Evolutionary conservation across 2,329 filamentous ascomycete genomes (phyloP), one percentile per base, ranked within the genome.

Genomic region (Cercospora berteroae): DNA sequence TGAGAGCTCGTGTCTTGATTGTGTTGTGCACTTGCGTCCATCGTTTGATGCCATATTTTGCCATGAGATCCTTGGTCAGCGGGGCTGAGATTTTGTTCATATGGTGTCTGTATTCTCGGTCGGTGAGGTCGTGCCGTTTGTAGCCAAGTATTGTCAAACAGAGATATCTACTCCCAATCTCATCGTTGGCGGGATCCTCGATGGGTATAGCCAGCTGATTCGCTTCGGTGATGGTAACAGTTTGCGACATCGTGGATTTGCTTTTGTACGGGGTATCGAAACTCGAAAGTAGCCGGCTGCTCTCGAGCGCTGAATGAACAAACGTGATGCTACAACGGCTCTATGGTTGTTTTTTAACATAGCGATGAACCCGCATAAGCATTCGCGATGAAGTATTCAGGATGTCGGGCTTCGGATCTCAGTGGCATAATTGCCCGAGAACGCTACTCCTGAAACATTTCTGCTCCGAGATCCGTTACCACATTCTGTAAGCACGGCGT

Each of bases 81-180:
- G 83, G 82, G 0, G 81, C 83, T 0, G 79, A 81, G 1, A 83
- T 73, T 3, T 84, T 76, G 1, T 73, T 75, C 83, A 85, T 85
- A 69, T 86, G 79, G 65, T 81, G 63, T 2, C 79, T 73, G 67
- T 85, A 85, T 16, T 77, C 83, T 48, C 82, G 81, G 64, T 84
- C 81, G 69, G 77, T 83, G 80, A 85, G 82, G 0, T 82, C 83
- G 0, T 78, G 75, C 66, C 80, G 81, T 2, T 79, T 78, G 70
- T 85, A 86, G 16, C 82, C 83, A 42, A 76, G 79, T 58, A 85
- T 84, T 1, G 82, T 85, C 4, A 85, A 77, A 71, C 83, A 69
- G 10, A 69, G 64, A 62, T 67, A 69, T 52, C 56, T 62, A 25
- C 39, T 29, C 29, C 60, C 50, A 10, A 56, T 50, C 10, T 56